Evolutionary conservation across 257 asterid species (phyloP).

Genomic region (Penstemon newberryi): DNA sequence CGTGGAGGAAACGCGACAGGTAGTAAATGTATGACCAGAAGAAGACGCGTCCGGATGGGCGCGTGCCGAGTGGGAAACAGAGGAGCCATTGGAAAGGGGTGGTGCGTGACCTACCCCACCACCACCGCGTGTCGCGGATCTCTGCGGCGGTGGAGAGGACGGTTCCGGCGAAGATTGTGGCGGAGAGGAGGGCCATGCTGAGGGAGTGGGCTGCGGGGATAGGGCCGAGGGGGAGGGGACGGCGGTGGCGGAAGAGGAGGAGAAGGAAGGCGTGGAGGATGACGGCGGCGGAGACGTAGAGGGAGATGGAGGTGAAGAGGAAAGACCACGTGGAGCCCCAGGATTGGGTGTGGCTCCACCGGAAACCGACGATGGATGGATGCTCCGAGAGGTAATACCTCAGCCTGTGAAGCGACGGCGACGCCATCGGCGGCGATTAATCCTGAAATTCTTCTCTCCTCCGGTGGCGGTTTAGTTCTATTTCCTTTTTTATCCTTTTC

Average conservation of each 20-base stretch:
- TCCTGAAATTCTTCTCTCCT: no score
- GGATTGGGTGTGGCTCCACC: constrained; percentile 68
- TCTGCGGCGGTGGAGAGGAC: constrained; percentile 77
- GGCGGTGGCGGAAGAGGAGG: constrained; percentile 53
- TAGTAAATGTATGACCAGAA: constrained; percentile 86
- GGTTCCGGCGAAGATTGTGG: constrained; percentile 68
- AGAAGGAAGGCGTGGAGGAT: constrained; percentile 53
- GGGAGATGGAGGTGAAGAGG: constrained; percentile 61
- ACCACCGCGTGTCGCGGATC: constrained; percentile 84
- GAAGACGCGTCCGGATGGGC: constrained; percentile 90
- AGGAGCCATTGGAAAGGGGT: constrained; percentile 81
- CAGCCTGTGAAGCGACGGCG: constrained; percentile 35
- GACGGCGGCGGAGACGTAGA: constrained; percentile 50
- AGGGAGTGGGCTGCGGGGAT: constrained; percentile 83
- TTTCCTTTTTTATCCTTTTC: no score
- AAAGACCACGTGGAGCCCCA: constrained; percentile 88
- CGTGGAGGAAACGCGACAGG: constrained; percentile 82
- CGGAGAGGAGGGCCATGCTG: constrained; percentile 69
- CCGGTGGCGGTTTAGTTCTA: no score
- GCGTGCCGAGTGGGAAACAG: constrained; percentile 83
- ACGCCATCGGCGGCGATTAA: constrained; percentile 25
- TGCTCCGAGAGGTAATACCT: constrained; percentile 74
- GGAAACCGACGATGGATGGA: constrained; percentile 72
- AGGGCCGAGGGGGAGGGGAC: constrained; percentile 63
- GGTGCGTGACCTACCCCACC: constrained; percentile 69